Percentiles rank a stretch among this genome's conserved stretches.
Evolutionary conservation across 1,284 basidiomycete genomes (phyloP).

Genomic region (Rhodotorula sp.): DNA sequence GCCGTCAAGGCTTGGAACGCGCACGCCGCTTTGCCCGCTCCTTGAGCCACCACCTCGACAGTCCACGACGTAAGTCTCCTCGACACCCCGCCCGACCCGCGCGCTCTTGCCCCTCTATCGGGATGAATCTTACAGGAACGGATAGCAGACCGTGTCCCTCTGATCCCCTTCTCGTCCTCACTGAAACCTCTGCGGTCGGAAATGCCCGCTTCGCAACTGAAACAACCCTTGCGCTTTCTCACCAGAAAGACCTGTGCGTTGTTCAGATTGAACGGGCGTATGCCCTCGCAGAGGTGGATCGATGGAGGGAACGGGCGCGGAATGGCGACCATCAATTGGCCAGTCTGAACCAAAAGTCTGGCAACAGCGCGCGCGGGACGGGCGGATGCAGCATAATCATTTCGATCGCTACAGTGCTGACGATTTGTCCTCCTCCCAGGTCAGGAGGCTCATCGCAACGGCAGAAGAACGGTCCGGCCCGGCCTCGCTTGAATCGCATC

Average conservation of each 20-base stretch:
- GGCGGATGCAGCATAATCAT: neutral
- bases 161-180: neutral
- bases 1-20: conserved; percentile 22
- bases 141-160: neutral
- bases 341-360: neutral
- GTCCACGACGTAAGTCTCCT: neutral
- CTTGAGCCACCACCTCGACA: neutral
- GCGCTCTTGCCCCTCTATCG: neutral
- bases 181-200: neutral
- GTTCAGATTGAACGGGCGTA: neutral
- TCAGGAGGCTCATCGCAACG: no score
- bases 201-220: neutral
- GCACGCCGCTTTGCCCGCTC: neutral
- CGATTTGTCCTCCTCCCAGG: neutral
- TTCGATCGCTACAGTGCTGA: neutral
- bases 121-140: conserved; percentile 4
- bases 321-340: conserved; percentile 1
- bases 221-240: neutral
- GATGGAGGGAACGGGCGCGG: neutral
- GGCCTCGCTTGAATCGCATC: no score
- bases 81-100: neutral
- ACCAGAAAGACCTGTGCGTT: neutral
- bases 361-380: neutral
- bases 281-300: neutral
- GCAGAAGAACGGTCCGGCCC: no score